phyloP scores from a whole-genome alignment of 129 eudicot genomes.

The Flaveria brownii region DNA sequence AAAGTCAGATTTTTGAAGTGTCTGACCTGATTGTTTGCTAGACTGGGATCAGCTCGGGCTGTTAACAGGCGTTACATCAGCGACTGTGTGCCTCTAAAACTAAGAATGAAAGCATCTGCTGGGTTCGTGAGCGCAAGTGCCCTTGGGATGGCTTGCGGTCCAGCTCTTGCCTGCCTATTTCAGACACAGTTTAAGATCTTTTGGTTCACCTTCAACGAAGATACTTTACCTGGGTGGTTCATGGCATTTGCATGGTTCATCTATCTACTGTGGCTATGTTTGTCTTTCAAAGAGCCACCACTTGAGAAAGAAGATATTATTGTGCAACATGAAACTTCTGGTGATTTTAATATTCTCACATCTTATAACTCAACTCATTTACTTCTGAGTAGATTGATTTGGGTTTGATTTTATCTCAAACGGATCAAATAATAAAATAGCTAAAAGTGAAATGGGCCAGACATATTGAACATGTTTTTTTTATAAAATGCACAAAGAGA shows the following conservation, averaged over 20 bases:
- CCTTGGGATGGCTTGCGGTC: conserved; percentile 72
- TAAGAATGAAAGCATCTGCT: conserved; percentile 65
- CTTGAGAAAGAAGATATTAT: conserved; percentile 33
- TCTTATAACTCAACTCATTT: not conserved
- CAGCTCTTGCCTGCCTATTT: conserved; percentile 63
- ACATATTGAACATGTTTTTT: not conserved
- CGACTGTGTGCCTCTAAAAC: conserved; percentile 55
- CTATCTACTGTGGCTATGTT: conserved; percentile 47
- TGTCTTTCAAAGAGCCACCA: conserved; percentile 51
- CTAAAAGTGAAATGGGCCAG: not conserved
- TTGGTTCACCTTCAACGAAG: conserved; percentile 49
- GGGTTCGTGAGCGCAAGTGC: conserved; percentile 67
- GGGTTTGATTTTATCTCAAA: not conserved
- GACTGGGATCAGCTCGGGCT: conserved; percentile 67
- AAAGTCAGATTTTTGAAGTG: conserved; percentile 6
- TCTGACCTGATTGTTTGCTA: conserved; percentile 30
- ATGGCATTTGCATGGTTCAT: conserved; percentile 66
- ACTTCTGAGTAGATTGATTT: not conserved
- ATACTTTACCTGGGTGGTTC: conserved; percentile 67
- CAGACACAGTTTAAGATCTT: conserved; percentile 48
- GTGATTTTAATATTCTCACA: conserved; percentile 34
- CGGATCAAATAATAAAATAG: not conserved
- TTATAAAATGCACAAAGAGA: not conserved
- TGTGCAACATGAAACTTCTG: conserved; percentile 33
- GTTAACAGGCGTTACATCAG: conserved; percentile 72